Conservation (phyloP, 2,329 filamentous ascomycete species). For the Verticillium isaacii region DNA sequence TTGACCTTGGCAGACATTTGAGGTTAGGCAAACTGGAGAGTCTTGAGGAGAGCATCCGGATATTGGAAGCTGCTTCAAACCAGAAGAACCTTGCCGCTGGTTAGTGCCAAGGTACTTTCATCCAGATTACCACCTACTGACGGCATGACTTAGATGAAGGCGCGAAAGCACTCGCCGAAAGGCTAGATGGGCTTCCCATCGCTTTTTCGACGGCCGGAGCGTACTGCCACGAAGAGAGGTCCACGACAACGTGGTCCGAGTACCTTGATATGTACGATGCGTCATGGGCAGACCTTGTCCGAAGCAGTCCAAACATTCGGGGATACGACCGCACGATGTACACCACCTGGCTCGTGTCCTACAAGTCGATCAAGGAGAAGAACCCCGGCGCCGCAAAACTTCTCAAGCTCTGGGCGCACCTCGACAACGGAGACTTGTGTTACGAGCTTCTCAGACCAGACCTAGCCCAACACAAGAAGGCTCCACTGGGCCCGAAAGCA, state of each 20-base stretch:
- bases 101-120: too few species aligned
- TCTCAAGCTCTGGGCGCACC: constrained; percentile 35
- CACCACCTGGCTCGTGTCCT: constrained; percentile 34
- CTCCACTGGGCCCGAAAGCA: constrained; percentile 14
- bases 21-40: too few species aligned
- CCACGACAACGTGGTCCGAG: constrained; percentile 25
- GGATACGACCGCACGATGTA: constrained; percentile 27
- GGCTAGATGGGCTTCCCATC: constrained; percentile 39
- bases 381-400: constrained; percentile 24
- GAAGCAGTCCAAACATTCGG: constrained; percentile 19
- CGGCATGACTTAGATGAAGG: constrained; percentile 18
- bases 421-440: constrained; percentile 39
- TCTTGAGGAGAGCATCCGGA: too few species aligned
- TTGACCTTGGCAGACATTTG: constrained; percentile 21
- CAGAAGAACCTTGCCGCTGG: too few species aligned
- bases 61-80: too few species aligned
- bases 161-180: constrained; percentile 21
- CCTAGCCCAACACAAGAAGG: too few species aligned
- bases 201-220: constrained; percentile 39
- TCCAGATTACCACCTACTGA: too few species aligned
- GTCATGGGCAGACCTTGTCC: constrained; percentile 30
- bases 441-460: constrained; percentile 25
- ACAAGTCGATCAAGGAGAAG: constrained; percentile 25
- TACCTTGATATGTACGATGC: constrained; percentile 34
- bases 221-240: constrained; percentile 28